Evolutionary conservation across 768 basidiomycete genomes (phyloP), one percentile per base, ranked within the genome.

Genomic region (Tylopilus cervinicoccineus): DNA sequence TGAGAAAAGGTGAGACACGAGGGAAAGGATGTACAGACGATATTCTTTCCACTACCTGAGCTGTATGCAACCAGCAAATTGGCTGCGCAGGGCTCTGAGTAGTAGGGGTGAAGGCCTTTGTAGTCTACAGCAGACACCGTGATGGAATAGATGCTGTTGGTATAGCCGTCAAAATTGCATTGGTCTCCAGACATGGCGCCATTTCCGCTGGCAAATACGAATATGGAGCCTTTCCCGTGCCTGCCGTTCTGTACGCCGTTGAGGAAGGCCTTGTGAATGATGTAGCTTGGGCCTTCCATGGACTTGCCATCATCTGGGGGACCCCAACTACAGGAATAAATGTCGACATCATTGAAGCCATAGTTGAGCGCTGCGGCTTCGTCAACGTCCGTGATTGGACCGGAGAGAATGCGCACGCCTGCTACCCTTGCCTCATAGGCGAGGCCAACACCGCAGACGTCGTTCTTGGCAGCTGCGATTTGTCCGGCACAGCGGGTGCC

Each of bases 141-240:
- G 36, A 99, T 83, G 7, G 89, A 91, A 69, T 91, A 97, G 50
- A 98, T 94, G 60, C 88, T 91, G 64, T 99, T 99, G 12, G 96
- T 99, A 66, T 99, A 99, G 7, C 96, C 96, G 57, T 98, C 95
- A 62, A 99, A 98, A 66, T 99, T 99, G 74, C 96, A 99, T 66
- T 98, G 95, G 62, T 99, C 96, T 16, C 88, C 91, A 46, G 78
- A 77, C 8, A 78, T 78, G 26, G 92, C 96, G 8, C 96, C 96
- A 63, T 99, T 99, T 0, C 96, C 96, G 45, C 91, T 93, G 5
- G 96, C 96, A 61, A 98, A 99, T 23, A 99, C 96, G 56, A 88
- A 98, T 52, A 99, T 76, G 27, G 88, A 92, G 1, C 96, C 96
- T 61, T 89, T 92, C 20, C 93, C 93, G 23, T 70, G 77, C 38